Conservation (phyloP, 2,329 filamentous ascomycete genomes). For the Bretziella fagacearum region DNA sequence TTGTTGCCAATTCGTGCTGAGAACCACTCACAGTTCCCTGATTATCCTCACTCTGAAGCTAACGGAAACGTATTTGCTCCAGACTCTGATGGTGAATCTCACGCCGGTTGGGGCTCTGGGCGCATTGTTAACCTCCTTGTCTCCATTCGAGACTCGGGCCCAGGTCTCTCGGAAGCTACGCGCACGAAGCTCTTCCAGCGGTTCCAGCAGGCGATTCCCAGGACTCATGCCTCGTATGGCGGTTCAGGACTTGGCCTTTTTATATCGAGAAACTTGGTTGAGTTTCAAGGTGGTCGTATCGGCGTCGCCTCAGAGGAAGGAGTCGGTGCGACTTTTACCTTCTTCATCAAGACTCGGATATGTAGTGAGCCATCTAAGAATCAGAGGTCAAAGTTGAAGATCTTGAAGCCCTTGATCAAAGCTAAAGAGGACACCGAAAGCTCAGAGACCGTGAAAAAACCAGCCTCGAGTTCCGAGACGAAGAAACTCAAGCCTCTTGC, state of each 20-base stretch:
- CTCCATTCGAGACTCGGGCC: conserved; percentile 53
- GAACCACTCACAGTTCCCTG: conserved; percentile 14
- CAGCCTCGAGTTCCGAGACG: no score
- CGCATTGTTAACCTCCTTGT: conserved; percentile 57
- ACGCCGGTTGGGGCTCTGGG: conserved; percentile 44
- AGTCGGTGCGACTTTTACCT: conserved; percentile 57
- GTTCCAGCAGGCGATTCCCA: conserved; percentile 50
- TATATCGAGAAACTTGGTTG: conserved; percentile 58
- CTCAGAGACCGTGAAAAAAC: no score
- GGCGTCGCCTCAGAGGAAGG: conserved; percentile 52
- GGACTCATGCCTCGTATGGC: conserved; percentile 56
- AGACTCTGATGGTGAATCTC: background rate
- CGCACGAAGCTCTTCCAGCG: conserved; percentile 50
- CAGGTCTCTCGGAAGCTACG: conserved; percentile 47
- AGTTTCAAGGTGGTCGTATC: conserved; percentile 63
- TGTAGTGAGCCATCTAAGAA: conserved; percentile 20
- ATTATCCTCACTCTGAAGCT: background rate
- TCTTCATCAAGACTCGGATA: conserved; percentile 55
- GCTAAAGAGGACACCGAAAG: background rate
- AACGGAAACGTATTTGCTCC: background rate
- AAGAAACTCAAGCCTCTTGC: no score
- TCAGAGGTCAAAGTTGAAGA: background rate
- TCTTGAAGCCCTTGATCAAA: background rate
- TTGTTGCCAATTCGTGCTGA: conserved; percentile 5
- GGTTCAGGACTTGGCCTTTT: conserved; percentile 56